phyloP scores from a whole-genome alignment of 2,329 filamentous ascomycete species.

The Fusarium pseudocircinatum region DNA sequence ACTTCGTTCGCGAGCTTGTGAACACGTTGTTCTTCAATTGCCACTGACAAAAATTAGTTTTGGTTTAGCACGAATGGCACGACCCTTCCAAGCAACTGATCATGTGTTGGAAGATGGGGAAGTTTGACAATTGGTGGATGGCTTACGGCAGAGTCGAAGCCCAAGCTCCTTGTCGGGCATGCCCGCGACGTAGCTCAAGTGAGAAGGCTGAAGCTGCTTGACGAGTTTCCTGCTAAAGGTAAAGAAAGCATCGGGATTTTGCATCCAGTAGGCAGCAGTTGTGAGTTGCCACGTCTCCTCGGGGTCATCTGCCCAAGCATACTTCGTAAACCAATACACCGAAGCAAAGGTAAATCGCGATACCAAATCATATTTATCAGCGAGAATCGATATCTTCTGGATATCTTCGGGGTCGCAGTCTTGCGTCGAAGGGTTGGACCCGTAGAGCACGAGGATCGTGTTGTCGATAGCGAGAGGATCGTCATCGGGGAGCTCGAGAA shows the following conservation, averaged over 20 bases:
- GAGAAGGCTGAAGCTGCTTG: constrained; percentile 6
- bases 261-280: constrained; percentile 11
- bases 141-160: constrained; percentile 21
- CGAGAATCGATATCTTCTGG: constrained; percentile 9
- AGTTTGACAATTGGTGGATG: neutral
- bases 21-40: constrained; percentile 19
- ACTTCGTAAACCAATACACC: constrained; percentile 19
- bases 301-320: constrained; percentile 12
- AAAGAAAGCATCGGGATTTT: constrained; percentile 14
- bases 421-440: neutral
- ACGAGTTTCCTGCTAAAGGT: constrained; percentile 14
- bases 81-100: neutral
- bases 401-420: constrained; percentile 11
- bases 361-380: constrained; percentile 22
- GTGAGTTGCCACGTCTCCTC: constrained; percentile 23
- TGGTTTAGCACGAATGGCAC: rapidly evolving
- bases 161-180: constrained; percentile 11
- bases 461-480: constrained; percentile 2
- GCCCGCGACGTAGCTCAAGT: neutral
- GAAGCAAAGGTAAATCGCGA: constrained; percentile 18
- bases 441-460: constrained; percentile 7
- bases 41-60: constrained; percentile 4
- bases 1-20: neutral
- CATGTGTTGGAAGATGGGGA: neutral
- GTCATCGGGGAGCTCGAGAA: constrained; percentile 19